Evolutionary conservation across 305 asterid genomes (phyloP), one percentile per base, ranked within the genome.

Genomic region (Fraxinus xanthoxyloides): DNA sequence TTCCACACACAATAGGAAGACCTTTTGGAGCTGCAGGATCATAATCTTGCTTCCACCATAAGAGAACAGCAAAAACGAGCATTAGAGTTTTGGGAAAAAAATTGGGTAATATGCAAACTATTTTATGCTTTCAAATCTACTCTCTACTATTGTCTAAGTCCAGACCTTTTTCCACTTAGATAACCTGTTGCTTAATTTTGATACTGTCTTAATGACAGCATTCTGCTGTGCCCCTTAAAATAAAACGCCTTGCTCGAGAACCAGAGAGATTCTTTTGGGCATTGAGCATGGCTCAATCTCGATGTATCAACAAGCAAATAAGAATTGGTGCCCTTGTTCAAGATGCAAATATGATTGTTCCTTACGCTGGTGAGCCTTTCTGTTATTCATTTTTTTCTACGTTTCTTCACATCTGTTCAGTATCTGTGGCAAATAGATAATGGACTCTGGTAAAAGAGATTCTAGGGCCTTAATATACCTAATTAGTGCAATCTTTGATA

Each of bases 241-340:
- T 96, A 79, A 93, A 89, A 87, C 94, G 99, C 81, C 99, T 96
- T 82, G 98, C 98, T 77, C 88, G 19, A 80, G 99, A 96, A 81
- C 97, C 97, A 3, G 97, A 94, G 90, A 94, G 98, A 90, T 96
- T 96, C 85, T 73, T 93, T 72, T 96, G 99, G 99, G 99, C 99
- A 75, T 65, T 94, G 90, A 88, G 97, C 84, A 90, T 94, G 83
- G 97, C 97, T 17, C 99, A 94, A 83, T 89, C 99, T 85, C 93
- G 99, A 83, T 89, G 95, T 80, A 90, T 89, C 83, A 88, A 77
- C 90, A 81, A 86, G 89, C 92, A 93, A 89, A 89, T 91, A 36
- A 93, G 97, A 88, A 88, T 96, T n/a, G 99, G 99, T 75, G 91
- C 99, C 80, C 91, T 94, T 84, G 88, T 89, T 86, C 98, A 96